Base-by-base conservation (phyloP, 2,329 filamentous ascomycete genomes). In the Cyphellophora europaea region DNA sequence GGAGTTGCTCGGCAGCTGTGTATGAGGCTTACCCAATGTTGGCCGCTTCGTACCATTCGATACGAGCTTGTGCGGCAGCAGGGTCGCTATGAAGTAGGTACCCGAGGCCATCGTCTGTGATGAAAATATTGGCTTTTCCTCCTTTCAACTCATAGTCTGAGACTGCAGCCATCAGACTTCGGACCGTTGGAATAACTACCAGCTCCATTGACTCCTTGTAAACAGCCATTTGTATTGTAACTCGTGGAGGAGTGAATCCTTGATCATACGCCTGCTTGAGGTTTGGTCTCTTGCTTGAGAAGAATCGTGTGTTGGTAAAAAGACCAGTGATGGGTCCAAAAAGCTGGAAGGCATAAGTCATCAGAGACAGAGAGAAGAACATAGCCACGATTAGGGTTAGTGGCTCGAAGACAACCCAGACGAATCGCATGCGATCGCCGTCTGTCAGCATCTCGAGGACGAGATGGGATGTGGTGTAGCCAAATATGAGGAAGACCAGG, bases 171-270 rank as follows among this genome's bases (percentile, higher is more conserved):
- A 72, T 72, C 15, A 76, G 52, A 5, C 68, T 73, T 13, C 63
- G 58, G 27, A 76, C 63, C 0, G 72, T 75, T 0, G 72, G 71
- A 29, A 61, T 61, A 44, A 76, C 74, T 51, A 91, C 84, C 41
- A 67, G 74, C 18, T 63, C 62, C 4, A 93, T 68, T 47, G 83
- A 82, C 56, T 91, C 85, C 57, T 88, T 91, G 65, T 91, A 93
- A 0, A 93, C 82, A 5, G 85, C 85, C 55, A 83, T 87, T 53
- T 93, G 85, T 23, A 93, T 82, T 3, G 83, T 89, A 39, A 72
- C 14, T 65, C 59, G 49, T 62, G 69, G 32, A 62, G 52, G 5
- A 35, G 28, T 29, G 14, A 40, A 40, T 28, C 37, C 37, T 32
- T 32, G 37, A 36, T 36, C 28, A 30, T 40, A 40, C 29, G n/a